A percentile compares a stretch with the other conserved stretches of the same genome.
phyloP scores from a whole-genome alignment of 768 basidiomycete species.

The Suillus fuscotomentosus region DNA sequence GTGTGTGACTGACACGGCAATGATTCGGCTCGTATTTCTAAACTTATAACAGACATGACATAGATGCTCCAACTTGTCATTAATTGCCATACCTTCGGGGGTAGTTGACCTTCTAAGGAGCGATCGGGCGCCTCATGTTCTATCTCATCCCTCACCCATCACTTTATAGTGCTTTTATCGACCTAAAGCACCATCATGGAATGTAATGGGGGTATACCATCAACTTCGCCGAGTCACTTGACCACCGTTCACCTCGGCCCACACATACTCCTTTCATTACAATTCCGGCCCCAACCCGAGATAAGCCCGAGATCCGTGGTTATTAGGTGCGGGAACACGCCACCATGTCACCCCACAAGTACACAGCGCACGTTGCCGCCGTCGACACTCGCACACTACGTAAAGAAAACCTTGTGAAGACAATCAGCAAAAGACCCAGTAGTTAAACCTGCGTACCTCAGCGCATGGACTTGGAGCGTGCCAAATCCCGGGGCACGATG shows the following conservation, averaged over 20 bases:
- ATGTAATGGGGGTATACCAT: background rate
- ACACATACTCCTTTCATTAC: background rate
- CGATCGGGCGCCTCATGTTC: background rate
- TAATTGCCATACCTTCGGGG: background rate
- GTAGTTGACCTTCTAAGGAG: background rate
- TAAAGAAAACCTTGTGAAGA: background rate
- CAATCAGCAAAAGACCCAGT: background rate
- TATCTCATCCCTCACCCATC: background rate
- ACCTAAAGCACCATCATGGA: background rate
- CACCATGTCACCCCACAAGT: background rate
- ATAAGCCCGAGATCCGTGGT: background rate
- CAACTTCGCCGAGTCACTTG: background rate
- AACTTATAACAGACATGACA: conserved; percentile 2
- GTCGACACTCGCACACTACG: background rate
- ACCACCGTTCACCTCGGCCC: background rate
- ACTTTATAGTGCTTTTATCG: background rate
- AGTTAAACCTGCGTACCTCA: background rate
- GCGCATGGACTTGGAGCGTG: background rate
- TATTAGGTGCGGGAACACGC: background rate
- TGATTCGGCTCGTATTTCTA: conserved; percentile 1
- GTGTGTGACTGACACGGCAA: conserved; percentile 5
- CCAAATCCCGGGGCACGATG: background rate
- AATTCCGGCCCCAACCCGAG: background rate
- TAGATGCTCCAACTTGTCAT: background rate
- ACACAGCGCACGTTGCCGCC: background rate